Evolutionary conservation across 1,284 basidiomycete species (phyloP).

Genomic region (Ganoderma multipileum): DNA sequence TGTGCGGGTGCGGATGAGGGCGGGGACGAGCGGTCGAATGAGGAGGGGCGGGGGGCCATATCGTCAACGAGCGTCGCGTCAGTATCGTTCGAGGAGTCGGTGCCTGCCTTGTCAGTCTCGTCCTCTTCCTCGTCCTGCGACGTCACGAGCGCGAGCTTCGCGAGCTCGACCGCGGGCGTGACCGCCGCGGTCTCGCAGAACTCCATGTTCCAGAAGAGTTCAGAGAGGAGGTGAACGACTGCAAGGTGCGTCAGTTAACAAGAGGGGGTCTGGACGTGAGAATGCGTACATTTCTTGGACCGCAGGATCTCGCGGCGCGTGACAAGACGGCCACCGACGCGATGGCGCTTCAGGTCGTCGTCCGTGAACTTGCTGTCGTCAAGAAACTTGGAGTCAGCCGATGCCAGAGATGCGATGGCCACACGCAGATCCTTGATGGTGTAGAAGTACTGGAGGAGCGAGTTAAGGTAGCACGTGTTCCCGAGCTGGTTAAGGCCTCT

Average conservation of each 20-base stretch:
- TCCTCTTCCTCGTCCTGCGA: conserved; percentile 90
- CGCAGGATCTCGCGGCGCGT: conserved; percentile 81
- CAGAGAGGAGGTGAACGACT: conserved; percentile 84
- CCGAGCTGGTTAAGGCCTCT: conserved; percentile 92
- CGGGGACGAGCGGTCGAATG: conserved; percentile 37
- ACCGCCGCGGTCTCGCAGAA: conserved; percentile 71
- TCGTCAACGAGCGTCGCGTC: conserved; percentile 87
- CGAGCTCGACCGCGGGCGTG: conserved; percentile 85
- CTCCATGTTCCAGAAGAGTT: conserved; percentile 82
- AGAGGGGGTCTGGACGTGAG: not conserved
- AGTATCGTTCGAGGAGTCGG: conserved; percentile 83
- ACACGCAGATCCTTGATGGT: conserved; percentile 90
- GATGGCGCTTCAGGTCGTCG: conserved; percentile 79
- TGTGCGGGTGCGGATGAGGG: conserved; percentile 31
- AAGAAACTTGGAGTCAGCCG: conserved; percentile 58
- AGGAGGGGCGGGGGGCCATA: conserved; percentile 45
- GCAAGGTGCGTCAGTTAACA: conserved; percentile 19
- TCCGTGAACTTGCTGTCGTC: conserved; percentile 78
- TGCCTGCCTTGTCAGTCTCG: conserved; percentile 68
- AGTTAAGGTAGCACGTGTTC: conserved; percentile 94
- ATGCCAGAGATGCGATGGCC: conserved; percentile 70
- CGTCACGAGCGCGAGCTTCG: conserved; percentile 92
- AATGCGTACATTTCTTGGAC: conserved; percentile 79
- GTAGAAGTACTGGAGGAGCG: conserved; percentile 90
- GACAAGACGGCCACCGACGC: conserved; percentile 87